phyloP scores from a whole-genome alignment of 2,329 filamentous ascomycete species.

The Ambrosiella xylebori region DNA sequence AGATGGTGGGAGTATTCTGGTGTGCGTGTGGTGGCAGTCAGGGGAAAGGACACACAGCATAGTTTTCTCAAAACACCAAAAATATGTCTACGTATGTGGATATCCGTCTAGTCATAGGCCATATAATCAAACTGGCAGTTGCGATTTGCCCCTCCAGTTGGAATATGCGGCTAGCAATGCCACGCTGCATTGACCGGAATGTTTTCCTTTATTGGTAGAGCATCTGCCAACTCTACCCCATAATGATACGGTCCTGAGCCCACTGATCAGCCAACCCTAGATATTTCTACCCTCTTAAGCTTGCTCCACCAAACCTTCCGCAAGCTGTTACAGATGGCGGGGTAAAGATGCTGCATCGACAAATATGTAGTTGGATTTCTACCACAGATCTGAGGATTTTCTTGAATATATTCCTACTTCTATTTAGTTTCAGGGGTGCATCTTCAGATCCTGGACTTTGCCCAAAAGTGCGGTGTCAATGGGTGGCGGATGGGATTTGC shows the following conservation, averaged over 20 bases:
- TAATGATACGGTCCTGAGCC: too few species aligned
- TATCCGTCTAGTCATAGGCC: neutral
- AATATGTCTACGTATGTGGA: too few species aligned
- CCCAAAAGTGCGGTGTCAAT: neutral
- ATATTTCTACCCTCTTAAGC: too few species aligned
- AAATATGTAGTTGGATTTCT: neutral
- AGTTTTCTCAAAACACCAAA: neutral
- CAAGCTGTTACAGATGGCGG: too few species aligned
- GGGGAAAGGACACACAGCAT: neutral
- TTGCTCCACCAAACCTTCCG: too few species aligned
- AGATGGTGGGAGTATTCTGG: neutral
- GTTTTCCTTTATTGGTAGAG: too few species aligned
- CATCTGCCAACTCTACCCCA: too few species aligned
- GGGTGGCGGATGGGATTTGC: neutral
- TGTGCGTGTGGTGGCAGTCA: neutral
- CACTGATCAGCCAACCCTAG: too few species aligned
- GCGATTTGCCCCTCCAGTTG: neutral
- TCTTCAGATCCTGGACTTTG: neutral
- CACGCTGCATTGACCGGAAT: too few species aligned
- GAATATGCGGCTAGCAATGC: too few species aligned
- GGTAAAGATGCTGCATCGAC: neutral
- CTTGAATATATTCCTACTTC: neutral
- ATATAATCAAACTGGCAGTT: neutral
- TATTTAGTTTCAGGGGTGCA: slow-evolving; percentile 7
- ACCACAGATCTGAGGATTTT: neutral